Conservation (phyloP, 139 green algal genomes). For the Pleodorina starrii region DNA sequence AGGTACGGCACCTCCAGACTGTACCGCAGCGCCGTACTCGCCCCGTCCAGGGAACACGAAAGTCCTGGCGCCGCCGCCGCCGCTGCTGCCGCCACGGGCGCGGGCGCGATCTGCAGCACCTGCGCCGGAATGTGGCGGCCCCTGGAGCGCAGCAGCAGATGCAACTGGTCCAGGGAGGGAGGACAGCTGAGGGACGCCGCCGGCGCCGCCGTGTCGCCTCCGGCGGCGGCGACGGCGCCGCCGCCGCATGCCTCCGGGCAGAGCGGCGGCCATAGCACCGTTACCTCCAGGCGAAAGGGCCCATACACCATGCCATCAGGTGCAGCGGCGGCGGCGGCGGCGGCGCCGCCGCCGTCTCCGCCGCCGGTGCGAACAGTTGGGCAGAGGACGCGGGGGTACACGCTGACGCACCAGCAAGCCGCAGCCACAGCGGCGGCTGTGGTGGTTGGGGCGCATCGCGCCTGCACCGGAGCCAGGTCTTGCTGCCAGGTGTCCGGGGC, state of each 20-base stretch:
- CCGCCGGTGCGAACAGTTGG: not conserved
- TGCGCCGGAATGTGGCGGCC: not conserved
- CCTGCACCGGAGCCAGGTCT: too few relatives aligned
- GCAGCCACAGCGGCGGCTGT: not conserved
- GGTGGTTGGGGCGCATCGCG: not conserved
- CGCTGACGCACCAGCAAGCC: not conserved
- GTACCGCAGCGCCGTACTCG: not conserved
- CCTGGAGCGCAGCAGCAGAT: constrained; percentile 22
- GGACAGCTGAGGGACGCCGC: not conserved
- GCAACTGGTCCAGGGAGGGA: not conserved
- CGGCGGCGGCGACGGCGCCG: not conserved
- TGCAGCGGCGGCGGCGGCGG: not conserved
- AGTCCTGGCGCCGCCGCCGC: too few relatives aligned
- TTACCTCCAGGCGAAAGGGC: not conserved
- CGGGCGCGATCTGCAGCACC: not conserved
- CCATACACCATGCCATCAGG: not conserved
- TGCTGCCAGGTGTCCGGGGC: too few relatives aligned
- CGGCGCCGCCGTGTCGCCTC: not conserved
- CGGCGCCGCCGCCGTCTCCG: not conserved
- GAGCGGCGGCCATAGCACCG: not conserved
- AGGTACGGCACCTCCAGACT: constrained; percentile 24
- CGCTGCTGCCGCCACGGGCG: not conserved
- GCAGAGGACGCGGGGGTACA: not conserved
- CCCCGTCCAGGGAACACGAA: not conserved
- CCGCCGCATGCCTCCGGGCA: not conserved